phyloP scores from a whole-genome alignment of 139 green algal genomes.

The Picochlorum sp. region DNA sequence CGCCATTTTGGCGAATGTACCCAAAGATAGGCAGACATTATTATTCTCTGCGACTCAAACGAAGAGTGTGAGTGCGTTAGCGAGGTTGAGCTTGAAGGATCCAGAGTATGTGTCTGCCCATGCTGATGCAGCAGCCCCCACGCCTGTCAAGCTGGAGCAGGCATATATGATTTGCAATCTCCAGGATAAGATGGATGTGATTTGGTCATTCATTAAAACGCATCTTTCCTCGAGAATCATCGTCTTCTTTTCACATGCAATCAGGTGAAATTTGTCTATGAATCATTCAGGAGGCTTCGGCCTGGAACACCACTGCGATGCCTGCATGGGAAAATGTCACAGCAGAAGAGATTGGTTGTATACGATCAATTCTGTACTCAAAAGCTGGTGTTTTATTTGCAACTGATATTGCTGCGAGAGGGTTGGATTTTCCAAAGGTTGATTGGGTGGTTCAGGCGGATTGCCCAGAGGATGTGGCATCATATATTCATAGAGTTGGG shows the following conservation, averaged over 20 bases:
- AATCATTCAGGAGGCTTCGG: conserved; percentile 81
- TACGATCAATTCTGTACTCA: conserved; percentile 80
- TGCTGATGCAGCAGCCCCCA: conserved; percentile 69
- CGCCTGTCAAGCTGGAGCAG: conserved; percentile 85
- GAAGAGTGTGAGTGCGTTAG: conserved; percentile 92
- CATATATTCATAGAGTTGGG: conserved; percentile 93
- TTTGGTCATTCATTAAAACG: conserved; percentile 93
- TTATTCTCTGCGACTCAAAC: conserved; percentile 98
- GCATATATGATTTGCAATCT: conserved; percentile 61
- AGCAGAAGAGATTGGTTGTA: conserved; percentile 76
- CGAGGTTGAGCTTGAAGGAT: conserved; percentile 72
- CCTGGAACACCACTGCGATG: conserved; percentile 78
- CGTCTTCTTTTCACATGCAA: conserved; percentile 97
- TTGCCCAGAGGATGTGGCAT: conserved; percentile 84
- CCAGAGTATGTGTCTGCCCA: conserved; percentile 92
- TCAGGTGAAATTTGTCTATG: conserved; percentile 90
- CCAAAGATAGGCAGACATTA: conserved; percentile 81
- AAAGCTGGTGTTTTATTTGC: conserved; percentile 81
- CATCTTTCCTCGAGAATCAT: conserved; percentile 73
- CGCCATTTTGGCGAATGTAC: conserved; percentile 91
- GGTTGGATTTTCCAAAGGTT: conserved; percentile 88
- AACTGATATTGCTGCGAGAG: conserved; percentile 93
- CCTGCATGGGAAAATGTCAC: conserved; percentile 94
- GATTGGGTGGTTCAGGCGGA: conserved; percentile 99
- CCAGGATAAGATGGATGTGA: conserved; percentile 80